Evolutionary conservation across 306 rosid species (phyloP).

Genomic region (Coriaria nepalensis): DNA sequence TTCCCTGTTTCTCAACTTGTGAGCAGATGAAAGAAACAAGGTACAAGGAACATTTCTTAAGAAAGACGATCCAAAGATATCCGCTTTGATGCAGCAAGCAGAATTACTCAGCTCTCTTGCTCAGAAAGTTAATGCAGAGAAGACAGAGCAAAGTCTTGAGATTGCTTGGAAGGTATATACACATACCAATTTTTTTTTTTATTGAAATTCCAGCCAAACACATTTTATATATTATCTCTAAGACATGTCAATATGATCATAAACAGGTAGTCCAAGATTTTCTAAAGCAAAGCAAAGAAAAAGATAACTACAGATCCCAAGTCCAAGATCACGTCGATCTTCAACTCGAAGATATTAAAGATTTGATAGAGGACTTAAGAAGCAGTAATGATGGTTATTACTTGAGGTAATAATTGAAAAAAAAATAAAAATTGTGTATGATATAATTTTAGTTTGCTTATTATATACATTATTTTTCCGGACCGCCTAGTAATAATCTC

Average conservation of each 20-base stretch:
- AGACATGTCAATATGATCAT: neutral
- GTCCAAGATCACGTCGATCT: constrained; percentile 39
- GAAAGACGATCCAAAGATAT: constrained; percentile 84
- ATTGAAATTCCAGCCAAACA: too few relatives aligned
- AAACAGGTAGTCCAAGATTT: constrained; percentile 86
- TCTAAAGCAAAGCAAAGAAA: constrained; percentile 50
- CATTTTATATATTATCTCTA: too few relatives aligned
- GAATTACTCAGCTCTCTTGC: constrained; percentile 86
- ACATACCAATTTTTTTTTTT: too few relatives aligned
- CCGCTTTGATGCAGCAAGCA: constrained; percentile 86
- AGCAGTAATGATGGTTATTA: constrained; percentile 45
- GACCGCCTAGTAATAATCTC: constrained; percentile 17
- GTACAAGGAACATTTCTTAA: constrained; percentile 57
- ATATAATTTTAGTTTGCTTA: constrained; percentile 2
- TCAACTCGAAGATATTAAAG: constrained; percentile 64
- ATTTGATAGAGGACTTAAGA: constrained; percentile 54
- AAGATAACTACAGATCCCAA: constrained; percentile 37
- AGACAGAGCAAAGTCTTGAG: constrained; percentile 89
- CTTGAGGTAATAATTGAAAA: constrained; percentile 32
- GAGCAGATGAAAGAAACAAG: constrained; percentile 46
- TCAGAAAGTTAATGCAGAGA: constrained; percentile 65
- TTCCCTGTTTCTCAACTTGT: constrained; percentile 10
- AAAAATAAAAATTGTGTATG: constrained; percentile 14
- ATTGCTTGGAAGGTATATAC: constrained; percentile 79
- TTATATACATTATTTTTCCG: too few relatives aligned